A percentile compares a stretch with the other conserved stretches of the same genome.
Conservation (phyloP, 202 grass and related monocot genomes). For the Setaria italica region DNA sequence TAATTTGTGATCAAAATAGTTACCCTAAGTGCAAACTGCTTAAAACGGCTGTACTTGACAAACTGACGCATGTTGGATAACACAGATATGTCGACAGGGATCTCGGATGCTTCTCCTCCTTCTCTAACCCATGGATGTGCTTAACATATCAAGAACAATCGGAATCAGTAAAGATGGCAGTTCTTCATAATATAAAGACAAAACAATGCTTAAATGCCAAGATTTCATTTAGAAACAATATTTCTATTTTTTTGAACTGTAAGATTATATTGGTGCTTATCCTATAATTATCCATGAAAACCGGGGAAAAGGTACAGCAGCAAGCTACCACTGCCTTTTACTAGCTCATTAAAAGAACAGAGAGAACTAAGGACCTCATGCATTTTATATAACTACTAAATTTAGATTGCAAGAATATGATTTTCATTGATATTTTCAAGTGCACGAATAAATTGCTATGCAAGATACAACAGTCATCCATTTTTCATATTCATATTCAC, state of each 20-base stretch:
- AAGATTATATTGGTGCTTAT: not conserved
- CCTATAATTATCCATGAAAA: conserved; percentile 7
- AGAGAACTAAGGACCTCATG: not conserved
- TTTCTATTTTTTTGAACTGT: not conserved
- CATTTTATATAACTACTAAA: conserved; percentile 2
- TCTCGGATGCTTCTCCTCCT: conserved; percentile 93
- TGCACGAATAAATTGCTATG: not conserved
- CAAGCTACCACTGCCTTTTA: not conserved
- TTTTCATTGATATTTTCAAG: conserved; percentile 1
- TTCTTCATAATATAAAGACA: conserved; percentile 12
- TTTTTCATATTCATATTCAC: not conserved
- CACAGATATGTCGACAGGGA: conserved; percentile 96
- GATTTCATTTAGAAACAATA: not conserved
- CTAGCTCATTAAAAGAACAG: conserved; percentile 1
- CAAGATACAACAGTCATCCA: not conserved
- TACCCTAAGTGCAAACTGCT: conserved; percentile 99
- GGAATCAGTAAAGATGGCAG: conserved; percentile 40
- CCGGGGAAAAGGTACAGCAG: not conserved
- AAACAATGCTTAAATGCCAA: not conserved
- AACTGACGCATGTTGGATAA: conserved; percentile 95
- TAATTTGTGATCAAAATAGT: conserved; percentile 21
- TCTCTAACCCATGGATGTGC: conserved; percentile 99
- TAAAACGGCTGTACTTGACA: conserved; percentile 99
- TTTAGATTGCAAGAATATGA: conserved; percentile 14
- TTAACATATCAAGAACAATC: conserved; percentile 52